Evolutionary conservation across 495 filamentous ascomycete species (phyloP).

Genomic region (Penicillium verhagenii): DNA sequence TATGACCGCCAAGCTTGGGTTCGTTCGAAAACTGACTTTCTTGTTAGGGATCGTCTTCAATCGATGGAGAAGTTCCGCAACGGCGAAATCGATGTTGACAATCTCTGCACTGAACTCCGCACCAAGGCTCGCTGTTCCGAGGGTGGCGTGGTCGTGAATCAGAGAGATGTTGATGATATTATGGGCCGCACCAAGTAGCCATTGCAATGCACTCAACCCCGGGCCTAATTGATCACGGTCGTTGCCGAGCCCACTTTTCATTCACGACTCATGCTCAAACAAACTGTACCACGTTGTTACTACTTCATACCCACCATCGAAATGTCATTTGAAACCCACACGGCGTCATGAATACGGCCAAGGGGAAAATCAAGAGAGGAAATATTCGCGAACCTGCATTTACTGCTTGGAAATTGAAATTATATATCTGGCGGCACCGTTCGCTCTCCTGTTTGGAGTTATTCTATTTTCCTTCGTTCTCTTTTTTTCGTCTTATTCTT

Average conservation of each 20-base stretch:
- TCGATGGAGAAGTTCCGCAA: slow-evolving; percentile 80
- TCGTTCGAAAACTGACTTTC: slow-evolving; percentile 6
- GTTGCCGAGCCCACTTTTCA: background rate
- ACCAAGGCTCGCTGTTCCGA: slow-evolving; percentile 96
- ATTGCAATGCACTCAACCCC: no score
- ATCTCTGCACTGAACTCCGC: slow-evolving; percentile 87
- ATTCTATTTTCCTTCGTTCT: background rate
- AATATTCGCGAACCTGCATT: slow-evolving; percentile 3
- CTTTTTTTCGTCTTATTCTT: background rate
- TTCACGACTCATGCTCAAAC: slow-evolving; percentile 29
- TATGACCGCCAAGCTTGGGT: no score
- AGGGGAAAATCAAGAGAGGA: slow-evolving; percentile 15
- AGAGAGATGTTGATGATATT: slow-evolving; percentile 82
- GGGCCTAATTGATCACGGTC: background rate
- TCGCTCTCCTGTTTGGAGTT: background rate
- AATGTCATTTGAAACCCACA: slow-evolving; percentile 28
- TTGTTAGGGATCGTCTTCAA: slow-evolving; percentile 83
- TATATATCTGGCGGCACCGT: background rate
- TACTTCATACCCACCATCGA: slow-evolving; percentile 29
- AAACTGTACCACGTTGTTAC: slow-evolving; percentile 21
- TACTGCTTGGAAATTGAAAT: slow-evolving; percentile 2
- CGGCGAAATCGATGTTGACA: slow-evolving; percentile 90
- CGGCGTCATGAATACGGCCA: slow-evolving; percentile 26
- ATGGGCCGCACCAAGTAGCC: slow-evolving; percentile 55
- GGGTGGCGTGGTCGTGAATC: slow-evolving; percentile 83